phyloP scores from a whole-genome alignment of 257 asterid genomes.

The Petunia secreta region DNA sequence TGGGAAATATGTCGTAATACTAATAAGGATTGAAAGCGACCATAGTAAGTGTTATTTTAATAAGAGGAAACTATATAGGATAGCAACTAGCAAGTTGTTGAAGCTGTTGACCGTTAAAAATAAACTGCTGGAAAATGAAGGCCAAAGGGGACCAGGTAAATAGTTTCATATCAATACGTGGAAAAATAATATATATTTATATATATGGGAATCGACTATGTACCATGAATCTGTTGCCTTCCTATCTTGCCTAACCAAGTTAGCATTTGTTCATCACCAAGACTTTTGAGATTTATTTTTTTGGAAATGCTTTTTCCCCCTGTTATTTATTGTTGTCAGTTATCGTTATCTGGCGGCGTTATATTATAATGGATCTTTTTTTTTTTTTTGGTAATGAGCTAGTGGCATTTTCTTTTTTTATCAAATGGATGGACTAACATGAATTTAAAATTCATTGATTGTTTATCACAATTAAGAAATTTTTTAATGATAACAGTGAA shows the following conservation, averaged over 20 bases:
- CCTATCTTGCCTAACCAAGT: conserved; percentile 52
- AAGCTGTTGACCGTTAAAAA: conserved; percentile 40
- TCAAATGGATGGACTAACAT: not conserved
- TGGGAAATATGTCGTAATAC: not conserved
- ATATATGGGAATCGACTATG: conserved; percentile 35
- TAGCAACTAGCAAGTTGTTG: conserved; percentile 25
- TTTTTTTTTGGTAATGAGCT: not conserved
- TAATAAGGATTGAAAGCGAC: conserved; percentile 20
- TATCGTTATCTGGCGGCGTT: conserved; percentile 56
- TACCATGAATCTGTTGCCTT: conserved; percentile 64
- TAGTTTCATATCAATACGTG: conserved; percentile 36
- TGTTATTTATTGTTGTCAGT: not conserved
- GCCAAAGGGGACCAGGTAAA: conserved; percentile 13
- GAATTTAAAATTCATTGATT: not conserved
- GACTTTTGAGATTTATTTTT: not conserved
- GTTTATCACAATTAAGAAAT: not conserved
- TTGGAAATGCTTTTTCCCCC: not conserved
- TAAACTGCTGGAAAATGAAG: conserved; percentile 31
- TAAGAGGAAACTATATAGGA: not conserved
- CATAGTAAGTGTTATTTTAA: not conserved
- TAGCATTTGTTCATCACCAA: conserved; percentile 13
- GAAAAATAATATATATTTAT: conserved; percentile 12
- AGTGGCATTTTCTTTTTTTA: not conserved
- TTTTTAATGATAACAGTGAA: too few relatives aligned
- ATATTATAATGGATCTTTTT: not conserved